phyloP scores from a whole-genome alignment of 1,139 yeast genomes.

The Blastobotrys raffinosifermentans region DNA sequence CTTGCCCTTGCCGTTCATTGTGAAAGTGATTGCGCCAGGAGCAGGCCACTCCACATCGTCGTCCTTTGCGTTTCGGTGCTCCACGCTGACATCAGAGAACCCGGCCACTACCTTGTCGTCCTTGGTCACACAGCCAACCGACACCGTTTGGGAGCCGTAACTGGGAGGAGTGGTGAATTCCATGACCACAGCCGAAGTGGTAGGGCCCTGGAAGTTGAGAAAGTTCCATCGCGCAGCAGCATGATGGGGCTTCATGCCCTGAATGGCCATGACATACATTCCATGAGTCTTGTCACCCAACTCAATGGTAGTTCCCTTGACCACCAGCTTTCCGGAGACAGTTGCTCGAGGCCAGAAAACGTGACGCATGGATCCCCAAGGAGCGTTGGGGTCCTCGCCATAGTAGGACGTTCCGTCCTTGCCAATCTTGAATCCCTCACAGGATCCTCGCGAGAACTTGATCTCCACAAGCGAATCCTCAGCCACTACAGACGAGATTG shows the following conservation, averaged over 20 bases:
- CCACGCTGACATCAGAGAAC: slow-evolving; percentile 58
- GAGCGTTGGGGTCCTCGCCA: slow-evolving; percentile 68
- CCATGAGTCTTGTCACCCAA: slow-evolving; percentile 46
- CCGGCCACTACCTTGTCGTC: slow-evolving; percentile 60
- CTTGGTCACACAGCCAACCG: slow-evolving; percentile 66
- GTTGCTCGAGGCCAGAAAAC: slow-evolving; percentile 89
- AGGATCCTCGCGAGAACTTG: slow-evolving; percentile 49
- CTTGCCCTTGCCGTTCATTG: slow-evolving; percentile 45
- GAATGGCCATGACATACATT: slow-evolving; percentile 96
- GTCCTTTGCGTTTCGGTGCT: slow-evolving; percentile 51
- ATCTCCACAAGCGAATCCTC: slow-evolving; percentile 71
- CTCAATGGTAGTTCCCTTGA: slow-evolving; percentile 28
- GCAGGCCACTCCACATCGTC: slow-evolving; percentile 90
- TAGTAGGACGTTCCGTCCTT: slow-evolving; percentile 76
- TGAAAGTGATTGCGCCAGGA: slow-evolving; percentile 63
- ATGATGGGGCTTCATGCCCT: slow-evolving; percentile 99
- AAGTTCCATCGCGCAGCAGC: slow-evolving; percentile 98
- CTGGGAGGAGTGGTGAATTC: slow-evolving; percentile 93
- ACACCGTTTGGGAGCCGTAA: slow-evolving; percentile 76
- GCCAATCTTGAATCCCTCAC: slow-evolving; percentile 84
- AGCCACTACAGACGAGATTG: slow-evolving; percentile 59
- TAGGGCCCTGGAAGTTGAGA: slow-evolving; percentile 75
- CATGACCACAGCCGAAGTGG: slow-evolving; percentile 76
- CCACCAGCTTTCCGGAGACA: slow-evolving; percentile 55
- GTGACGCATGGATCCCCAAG: slow-evolving; percentile 98